A percentile compares a stretch with the other conserved stretches of the same genome.
These are phyloP conservation scores for Pseudovirgaria hyperparasitica DNA, from an alignment of 2,329 filamentous ascomycete species.

Conservation along the genomic window DNA sequence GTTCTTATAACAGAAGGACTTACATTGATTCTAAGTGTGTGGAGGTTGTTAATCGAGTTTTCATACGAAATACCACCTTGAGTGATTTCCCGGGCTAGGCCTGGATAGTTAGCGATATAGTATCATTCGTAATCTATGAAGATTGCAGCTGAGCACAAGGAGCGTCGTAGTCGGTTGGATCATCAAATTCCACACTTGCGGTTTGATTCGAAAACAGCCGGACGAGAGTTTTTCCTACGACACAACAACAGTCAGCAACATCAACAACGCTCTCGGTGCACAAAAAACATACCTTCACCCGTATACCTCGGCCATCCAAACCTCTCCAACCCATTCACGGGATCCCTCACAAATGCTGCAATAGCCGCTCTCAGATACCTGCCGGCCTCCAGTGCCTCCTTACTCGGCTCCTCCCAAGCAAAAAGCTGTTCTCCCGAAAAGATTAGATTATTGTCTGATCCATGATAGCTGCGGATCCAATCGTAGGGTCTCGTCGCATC, in stretches of 20 bases:
- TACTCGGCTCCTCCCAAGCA: conserved; percentile 10
- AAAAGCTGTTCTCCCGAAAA: conserved; percentile 20
- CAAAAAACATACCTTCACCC: conserved; percentile 6
- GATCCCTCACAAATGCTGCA: conserved; percentile 21
- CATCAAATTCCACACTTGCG: conserved; percentile 9
- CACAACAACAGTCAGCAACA: background rate
- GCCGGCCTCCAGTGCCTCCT: conserved; percentile 15
- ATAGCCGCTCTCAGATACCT: conserved; percentile 21
- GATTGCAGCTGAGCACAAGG: conserved; percentile 11
- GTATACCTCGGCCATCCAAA: conserved; percentile 20
- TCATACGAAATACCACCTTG: no score
- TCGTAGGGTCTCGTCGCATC: conserved; percentile 21
- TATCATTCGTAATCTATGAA: no score
- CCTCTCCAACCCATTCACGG: conserved; percentile 14
- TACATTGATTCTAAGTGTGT: no score
- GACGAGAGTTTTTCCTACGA: conserved; percentile 11
- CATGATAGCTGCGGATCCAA: conserved; percentile 22
- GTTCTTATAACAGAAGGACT: no score
- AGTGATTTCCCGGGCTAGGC: no score
- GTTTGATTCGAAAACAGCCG: conserved; percentile 12
- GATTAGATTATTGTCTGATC: conserved; percentile 20
- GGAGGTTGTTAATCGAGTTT: no score
- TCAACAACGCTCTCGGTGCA: background rate
- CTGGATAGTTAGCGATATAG: no score
- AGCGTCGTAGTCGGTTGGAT: conserved; percentile 10